Conservation (phyloP, 768 basidiomycete genomes). For the Amanita thiersii region DNA sequence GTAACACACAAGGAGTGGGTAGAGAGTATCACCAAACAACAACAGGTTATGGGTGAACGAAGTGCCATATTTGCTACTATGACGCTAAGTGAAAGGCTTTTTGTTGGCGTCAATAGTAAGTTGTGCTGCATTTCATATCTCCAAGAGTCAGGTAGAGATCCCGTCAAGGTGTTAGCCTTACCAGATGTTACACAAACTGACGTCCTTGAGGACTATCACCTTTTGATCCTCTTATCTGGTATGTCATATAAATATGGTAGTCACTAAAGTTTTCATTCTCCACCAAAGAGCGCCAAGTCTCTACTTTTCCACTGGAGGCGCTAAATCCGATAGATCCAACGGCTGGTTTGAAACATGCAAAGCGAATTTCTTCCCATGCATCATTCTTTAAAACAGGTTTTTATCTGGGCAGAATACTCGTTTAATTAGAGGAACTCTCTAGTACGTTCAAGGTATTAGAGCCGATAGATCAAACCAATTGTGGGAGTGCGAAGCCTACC, state of each 20-base stretch:
- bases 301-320: slow-evolving; percentile 92
- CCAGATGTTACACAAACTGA: slow-evolving; percentile 93
- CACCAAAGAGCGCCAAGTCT: slow-evolving; percentile 78
- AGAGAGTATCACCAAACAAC: slow-evolving; percentile 85
- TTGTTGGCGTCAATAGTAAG: slow-evolving; percentile 82
- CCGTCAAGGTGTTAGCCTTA: slow-evolving; percentile 82
- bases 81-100: slow-evolving; percentile 82
- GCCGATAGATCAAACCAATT: slow-evolving; percentile 83
- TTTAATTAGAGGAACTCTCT: slow-evolving; percentile 89
- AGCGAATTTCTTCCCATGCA: slow-evolving; percentile 91
- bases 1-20: slow-evolving; percentile 90
- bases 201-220: slow-evolving; percentile 90
- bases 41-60: slow-evolving; percentile 74
- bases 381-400: slow-evolving; percentile 97
- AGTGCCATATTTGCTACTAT: slow-evolving; percentile 83
- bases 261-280: not conserved
- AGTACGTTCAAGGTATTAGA: slow-evolving; percentile 98
- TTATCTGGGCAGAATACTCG: slow-evolving; percentile 84
- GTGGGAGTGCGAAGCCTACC: slow-evolving; percentile 79
- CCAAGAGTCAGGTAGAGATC: slow-evolving; percentile 66
- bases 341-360: slow-evolving; percentile 87
- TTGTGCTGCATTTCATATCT: slow-evolving; percentile 95
- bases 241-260: slow-evolving; percentile 13
- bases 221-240: slow-evolving; percentile 99
- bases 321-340: slow-evolving; percentile 86